Percentiles rank a stretch among this genome's conserved stretches.
These are phyloP conservation scores for Quercus robur DNA, from an alignment of 306 rosid genomes.

Conservation along the genomic window DNA sequence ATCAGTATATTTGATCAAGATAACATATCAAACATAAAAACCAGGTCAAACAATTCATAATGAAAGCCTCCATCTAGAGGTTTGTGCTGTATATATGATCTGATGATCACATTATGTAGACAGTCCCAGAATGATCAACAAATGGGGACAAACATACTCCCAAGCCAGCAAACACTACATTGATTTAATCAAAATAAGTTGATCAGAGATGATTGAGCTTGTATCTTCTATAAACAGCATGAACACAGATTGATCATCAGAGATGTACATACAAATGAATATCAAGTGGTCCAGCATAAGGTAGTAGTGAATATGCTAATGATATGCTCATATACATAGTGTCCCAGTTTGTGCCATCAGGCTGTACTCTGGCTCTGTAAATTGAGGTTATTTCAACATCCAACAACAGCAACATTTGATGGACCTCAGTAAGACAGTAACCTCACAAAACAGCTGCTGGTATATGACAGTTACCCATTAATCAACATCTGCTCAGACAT, in stretches of 20 bases:
- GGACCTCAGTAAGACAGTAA: background rate
- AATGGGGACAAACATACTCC: background rate
- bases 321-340: background rate
- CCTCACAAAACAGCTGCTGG: background rate
- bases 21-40: background rate
- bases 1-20: no score
- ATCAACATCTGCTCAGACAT: background rate
- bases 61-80: background rate
- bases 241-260: background rate
- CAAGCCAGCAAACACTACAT: background rate
- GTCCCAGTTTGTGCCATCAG: background rate
- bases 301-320: background rate
- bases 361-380: background rate
- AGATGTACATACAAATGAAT: background rate
- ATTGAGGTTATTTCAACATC: background rate
- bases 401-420: background rate
- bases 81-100: background rate
- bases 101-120: background rate
- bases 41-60: background rate
- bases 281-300: background rate
- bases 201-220: background rate
- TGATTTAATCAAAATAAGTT: background rate
- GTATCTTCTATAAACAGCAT: background rate
- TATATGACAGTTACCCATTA: background rate
- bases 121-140: background rate